Evolutionary conservation across 2,329 filamentous ascomycete species (phyloP).

Genomic region (Bipolaris cookei): DNA sequence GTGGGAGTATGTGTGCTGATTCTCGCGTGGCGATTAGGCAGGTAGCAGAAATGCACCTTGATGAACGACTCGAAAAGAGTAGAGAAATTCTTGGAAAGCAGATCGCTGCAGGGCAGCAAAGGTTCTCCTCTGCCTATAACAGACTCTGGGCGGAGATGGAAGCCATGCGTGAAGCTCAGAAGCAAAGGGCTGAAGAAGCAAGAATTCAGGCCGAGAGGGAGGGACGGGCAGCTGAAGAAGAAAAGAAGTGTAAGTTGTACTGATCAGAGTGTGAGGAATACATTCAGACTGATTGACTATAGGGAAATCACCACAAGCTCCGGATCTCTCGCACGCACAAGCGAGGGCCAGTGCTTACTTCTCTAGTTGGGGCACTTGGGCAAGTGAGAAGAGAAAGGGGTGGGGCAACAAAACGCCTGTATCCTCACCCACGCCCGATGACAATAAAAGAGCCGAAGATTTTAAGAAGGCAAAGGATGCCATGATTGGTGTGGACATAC

Average conservation of each 20-base stretch:
- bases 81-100: slow-evolving; percentile 87
- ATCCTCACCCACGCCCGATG: slow-evolving; percentile 31
- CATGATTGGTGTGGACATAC: slow-evolving; percentile 7
- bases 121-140: slow-evolving; percentile 85
- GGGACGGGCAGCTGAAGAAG: slow-evolving; percentile 18
- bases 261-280: too few species aligned
- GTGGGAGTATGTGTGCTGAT: slow-evolving; percentile 47
- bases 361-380: slow-evolving; percentile 69
- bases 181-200: slow-evolving; percentile 65
- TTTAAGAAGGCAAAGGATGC: slow-evolving; percentile 31
- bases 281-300: not conserved
- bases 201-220: slow-evolving; percentile 50
- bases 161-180: slow-evolving; percentile 74
- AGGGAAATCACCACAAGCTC: slow-evolving; percentile 42
- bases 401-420: slow-evolving; percentile 39
- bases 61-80: slow-evolving; percentile 84
- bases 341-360: slow-evolving; percentile 67
- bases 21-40: slow-evolving; percentile 59
- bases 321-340: slow-evolving; percentile 62
- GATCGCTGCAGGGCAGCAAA: slow-evolving; percentile 84
- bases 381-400: slow-evolving; percentile 72
- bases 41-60: slow-evolving; percentile 90
- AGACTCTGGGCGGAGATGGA: slow-evolving; percentile 92
- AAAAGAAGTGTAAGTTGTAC: slow-evolving; percentile 32
- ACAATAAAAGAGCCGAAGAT: slow-evolving; percentile 38